A percentile compares a stretch with the other conserved stretches of the same genome.
phyloP scores from a whole-genome alignment of 169 alveolate species.

The Ichthyophthirius multifiliis region DNA sequence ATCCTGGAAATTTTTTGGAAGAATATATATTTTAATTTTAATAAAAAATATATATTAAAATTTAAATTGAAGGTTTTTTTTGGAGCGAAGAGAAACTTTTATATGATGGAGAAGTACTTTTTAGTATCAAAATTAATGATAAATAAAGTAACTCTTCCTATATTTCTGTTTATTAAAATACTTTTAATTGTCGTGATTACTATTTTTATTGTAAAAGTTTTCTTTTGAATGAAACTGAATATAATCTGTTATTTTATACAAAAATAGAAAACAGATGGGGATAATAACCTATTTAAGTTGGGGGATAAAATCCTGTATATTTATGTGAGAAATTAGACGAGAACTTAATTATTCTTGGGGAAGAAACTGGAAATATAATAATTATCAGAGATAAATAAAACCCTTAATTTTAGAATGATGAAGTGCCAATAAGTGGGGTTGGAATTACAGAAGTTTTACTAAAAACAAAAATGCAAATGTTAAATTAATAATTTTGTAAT shows the following conservation, averaged over 20 bases:
- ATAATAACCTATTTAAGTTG: neutral
- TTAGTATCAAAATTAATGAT: neutral
- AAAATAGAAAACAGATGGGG: neutral
- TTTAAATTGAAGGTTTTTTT: neutral
- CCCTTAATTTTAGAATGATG: neutral
- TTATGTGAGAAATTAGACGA: neutral
- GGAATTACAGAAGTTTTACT: neutral
- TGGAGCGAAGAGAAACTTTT: neutral
- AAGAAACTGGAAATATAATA: neutral
- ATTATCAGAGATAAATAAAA: neutral
- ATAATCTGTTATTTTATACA: neutral
- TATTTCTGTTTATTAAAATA: neutral
- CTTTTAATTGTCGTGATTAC: neutral
- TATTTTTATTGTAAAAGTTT: conserved; percentile 2
- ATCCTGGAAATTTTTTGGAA: conserved; percentile 1
- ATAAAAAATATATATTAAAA: neutral
- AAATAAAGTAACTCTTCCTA: neutral
- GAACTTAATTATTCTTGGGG: conserved; percentile 2
- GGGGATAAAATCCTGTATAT: neutral
- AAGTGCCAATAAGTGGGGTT: neutral
- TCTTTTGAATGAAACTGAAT: neutral
- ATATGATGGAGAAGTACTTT: neutral
- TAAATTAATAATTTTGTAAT: neutral
- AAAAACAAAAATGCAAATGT: neutral
- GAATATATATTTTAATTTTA: neutral